Base-by-base conservation (phyloP, 192 early-diverging fungal species). In the Backusella psychrophila region DNA sequence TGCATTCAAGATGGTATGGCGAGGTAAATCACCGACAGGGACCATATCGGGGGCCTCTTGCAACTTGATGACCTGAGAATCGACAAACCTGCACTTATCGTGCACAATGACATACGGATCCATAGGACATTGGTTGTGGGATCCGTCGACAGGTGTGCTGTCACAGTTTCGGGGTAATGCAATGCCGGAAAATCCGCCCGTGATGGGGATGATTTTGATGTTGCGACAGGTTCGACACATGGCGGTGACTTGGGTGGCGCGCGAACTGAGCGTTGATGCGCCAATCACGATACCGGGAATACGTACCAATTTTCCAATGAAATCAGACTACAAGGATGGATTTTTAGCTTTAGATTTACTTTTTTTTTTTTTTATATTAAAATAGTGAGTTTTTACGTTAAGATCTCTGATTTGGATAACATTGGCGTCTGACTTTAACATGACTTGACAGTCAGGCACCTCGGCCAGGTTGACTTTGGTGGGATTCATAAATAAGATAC, bases 11-110 rank as follows among this genome's bases (percentile, higher is more conserved):
- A 96, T 86, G 31, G 96, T 93, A 82, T 98, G 97, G 35, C 98
- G 92, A 42, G 98, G 98, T 42, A 99, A 87, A 81, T 99, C 98
- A 77, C 98, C 98, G 1, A 98, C 96, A 4, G 98, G 98, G 15
- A 99, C 95, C 83, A 97, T 93, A 68, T 97, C 98, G 11, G 96
- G 95, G 17, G 95, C 90, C 82, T 99, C 98, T 81, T 99, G 98
- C 70, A 99, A 88, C 84, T 99, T 99, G 72, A 99, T 87, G 7
- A 91, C 91, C 85, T 99, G 98, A 80, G 96, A 94, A 86, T 99
- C 98, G 33, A 99, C 92, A 85, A 98, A 99, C 76, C 84, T 89
- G 81, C 92, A 97, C 79, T 96, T 97, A 86, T 99, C 96, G 76
- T 97, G 96, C 41, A 96, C 89, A 66, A 99, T 93, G 34, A 97